Evolutionary conservation across 148 eudicot species (phyloP).

Genomic region (Polygonum aviculare): DNA sequence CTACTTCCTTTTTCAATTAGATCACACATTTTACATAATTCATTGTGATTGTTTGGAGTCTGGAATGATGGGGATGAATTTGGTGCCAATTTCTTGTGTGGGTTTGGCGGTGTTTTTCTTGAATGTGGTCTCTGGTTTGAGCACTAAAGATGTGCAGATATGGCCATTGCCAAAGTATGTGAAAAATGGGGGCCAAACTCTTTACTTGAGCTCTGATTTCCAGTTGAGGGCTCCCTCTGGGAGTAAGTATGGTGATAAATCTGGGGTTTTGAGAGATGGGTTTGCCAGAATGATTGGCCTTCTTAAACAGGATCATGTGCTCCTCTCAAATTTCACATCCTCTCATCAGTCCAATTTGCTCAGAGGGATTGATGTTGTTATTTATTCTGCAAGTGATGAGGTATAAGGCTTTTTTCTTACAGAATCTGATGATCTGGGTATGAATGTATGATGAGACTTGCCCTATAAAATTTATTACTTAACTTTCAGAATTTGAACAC

Average conservation of each 20-base stretch:
- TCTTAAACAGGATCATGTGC: conserved; percentile 38
- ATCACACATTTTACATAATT: too few relatives aligned
- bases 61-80: conserved; percentile 2
- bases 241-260: conserved; percentile 53
- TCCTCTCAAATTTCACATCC: conserved; percentile 36
- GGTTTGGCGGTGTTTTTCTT: not conserved
- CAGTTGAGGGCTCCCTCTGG: conserved; percentile 36
- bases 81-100: not conserved
- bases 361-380: conserved; percentile 56
- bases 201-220: conserved; percentile 42
- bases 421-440: not conserved
- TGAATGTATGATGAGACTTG: too few relatives aligned
- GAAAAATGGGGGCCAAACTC: conserved; percentile 33
- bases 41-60: not conserved
- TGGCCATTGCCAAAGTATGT: conserved; percentile 83
- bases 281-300: conserved; percentile 40
- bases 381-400: conserved; percentile 59
- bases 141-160: conserved; percentile 38
- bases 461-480: not conserved
- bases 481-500: not conserved
- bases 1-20: not conserved
- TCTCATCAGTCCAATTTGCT: conserved; percentile 33
- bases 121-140: not conserved
- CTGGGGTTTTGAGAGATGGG: conserved; percentile 59
- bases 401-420: conserved; percentile 17